Evolutionary conservation across 2,329 filamentous ascomycete genomes (phyloP).

Genomic region (Microsporum canis): DNA sequence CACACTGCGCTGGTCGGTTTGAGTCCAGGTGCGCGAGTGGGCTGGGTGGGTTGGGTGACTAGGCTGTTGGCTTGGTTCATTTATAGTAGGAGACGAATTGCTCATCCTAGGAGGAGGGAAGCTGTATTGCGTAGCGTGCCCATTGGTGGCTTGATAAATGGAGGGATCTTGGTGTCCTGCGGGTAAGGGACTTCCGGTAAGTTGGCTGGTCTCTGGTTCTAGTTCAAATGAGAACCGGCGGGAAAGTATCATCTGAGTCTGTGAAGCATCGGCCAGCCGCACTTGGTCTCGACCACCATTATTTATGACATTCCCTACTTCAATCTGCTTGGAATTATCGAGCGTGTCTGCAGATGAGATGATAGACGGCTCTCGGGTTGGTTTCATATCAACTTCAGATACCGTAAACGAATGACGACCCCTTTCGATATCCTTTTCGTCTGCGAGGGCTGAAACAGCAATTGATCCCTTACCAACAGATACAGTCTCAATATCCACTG

Average conservation of each 20-base stretch:
- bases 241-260: background rate
- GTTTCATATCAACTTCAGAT: background rate
- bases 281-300: background rate
- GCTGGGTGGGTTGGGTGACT: background rate
- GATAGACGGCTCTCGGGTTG: background rate
- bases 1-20: background rate
- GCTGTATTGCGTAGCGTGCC: background rate
- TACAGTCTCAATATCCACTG: background rate
- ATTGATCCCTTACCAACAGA: background rate
- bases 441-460: background rate
- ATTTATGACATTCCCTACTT: background rate
- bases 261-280: background rate
- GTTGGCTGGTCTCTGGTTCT: background rate
- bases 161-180: background rate
- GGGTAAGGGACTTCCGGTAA: background rate
- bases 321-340: background rate
- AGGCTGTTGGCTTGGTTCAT: background rate
- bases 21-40: background rate
- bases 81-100: background rate
- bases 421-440: slow-evolving; percentile 2
- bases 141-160: background rate
- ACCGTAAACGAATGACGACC: background rate
- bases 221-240: background rate
- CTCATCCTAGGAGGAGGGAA: background rate
- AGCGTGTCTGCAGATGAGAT: background rate